These are phyloP conservation scores for Boechera retrofracta DNA, from an alignment of 345 rosid species.

Conservation along the genomic window DNA sequence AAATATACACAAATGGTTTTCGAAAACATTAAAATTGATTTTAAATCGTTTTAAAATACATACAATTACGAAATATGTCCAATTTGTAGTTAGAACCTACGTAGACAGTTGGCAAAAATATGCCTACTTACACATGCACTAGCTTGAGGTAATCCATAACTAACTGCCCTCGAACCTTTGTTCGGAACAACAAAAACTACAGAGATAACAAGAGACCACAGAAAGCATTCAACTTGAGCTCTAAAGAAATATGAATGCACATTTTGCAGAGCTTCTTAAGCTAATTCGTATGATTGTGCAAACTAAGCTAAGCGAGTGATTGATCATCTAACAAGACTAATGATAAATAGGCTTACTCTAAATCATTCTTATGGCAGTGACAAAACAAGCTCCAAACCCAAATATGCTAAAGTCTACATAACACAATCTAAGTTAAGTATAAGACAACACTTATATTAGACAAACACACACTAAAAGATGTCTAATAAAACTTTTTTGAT, in stretches of 20 bases:
- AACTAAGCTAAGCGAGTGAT: constrained; percentile 32
- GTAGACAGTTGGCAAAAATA: background rate
- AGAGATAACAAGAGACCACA: background rate
- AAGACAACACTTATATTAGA: constrained; percentile 31
- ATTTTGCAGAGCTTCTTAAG: constrained; percentile 19
- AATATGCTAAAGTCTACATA: constrained; percentile 46
- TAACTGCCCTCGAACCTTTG: constrained; percentile 8
- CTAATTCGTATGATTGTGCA: constrained; percentile 28
- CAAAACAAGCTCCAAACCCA: constrained; percentile 40
- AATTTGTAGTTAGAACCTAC: constrained; percentile 4
- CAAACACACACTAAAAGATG: constrained; percentile 33
- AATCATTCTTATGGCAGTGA: constrained; percentile 26
- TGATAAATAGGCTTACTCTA: constrained; percentile 13
- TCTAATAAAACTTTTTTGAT: constrained; percentile 16
- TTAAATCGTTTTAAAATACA: background rate
- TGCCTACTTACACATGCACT: constrained; percentile 21
- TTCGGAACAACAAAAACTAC: background rate
- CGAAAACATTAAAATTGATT: background rate
- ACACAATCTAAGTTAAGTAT: constrained; percentile 42
- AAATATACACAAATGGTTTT: background rate
- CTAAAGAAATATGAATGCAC: constrained; percentile 4
- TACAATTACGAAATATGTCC: background rate
- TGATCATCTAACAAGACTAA: constrained; percentile 30
- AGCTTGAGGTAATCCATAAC: background rate
- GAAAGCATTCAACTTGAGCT: background rate